A percentile compares a stretch with the other conserved stretches of the same genome.
Conservation (phyloP, 345 rosid species). For the Salix caprea region DNA sequence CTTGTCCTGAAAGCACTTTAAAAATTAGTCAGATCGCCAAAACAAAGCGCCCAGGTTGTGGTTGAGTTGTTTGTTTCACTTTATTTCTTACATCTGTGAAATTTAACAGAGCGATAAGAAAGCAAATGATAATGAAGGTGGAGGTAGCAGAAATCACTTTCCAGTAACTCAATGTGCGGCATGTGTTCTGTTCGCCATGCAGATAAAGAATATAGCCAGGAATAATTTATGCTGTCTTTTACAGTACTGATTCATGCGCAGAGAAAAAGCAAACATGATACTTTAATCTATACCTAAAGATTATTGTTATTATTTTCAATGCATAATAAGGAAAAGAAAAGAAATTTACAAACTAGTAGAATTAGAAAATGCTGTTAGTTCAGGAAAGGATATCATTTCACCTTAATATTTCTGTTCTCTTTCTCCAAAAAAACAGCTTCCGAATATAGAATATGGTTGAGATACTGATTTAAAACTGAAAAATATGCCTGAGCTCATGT, state of each 20-base stretch:
- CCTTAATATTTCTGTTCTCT: neutral
- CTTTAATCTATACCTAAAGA: neutral
- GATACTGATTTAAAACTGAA: neutral
- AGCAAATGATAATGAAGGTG: neutral
- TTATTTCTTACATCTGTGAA: neutral
- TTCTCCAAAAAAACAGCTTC: neutral
- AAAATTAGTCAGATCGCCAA: neutral
- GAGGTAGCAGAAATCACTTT: slow-evolving; percentile 8
- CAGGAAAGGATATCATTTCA: neutral
- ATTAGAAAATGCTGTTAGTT: neutral
- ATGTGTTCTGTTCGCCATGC: slow-evolving; percentile 7
- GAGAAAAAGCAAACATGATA: neutral
- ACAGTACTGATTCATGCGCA: slow-evolving; percentile 21
- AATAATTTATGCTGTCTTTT: slow-evolving; percentile 1
- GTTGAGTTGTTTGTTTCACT: neutral
- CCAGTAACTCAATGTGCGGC: neutral
- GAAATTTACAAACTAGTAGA: too few relatives aligned
- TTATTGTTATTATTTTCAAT: too few relatives aligned
- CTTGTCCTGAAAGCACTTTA: neutral
- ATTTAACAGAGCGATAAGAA: neutral
- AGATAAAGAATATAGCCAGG: neutral
- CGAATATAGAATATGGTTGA: neutral
- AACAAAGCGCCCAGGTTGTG: neutral
- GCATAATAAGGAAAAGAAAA: too few relatives aligned
- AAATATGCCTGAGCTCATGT: neutral